A percentile compares a stretch with the other conserved stretches of the same genome.
These are phyloP conservation scores for Candida piceae DNA, from an alignment of 805 yeast genomes.

Conservation along the genomic window DNA sequence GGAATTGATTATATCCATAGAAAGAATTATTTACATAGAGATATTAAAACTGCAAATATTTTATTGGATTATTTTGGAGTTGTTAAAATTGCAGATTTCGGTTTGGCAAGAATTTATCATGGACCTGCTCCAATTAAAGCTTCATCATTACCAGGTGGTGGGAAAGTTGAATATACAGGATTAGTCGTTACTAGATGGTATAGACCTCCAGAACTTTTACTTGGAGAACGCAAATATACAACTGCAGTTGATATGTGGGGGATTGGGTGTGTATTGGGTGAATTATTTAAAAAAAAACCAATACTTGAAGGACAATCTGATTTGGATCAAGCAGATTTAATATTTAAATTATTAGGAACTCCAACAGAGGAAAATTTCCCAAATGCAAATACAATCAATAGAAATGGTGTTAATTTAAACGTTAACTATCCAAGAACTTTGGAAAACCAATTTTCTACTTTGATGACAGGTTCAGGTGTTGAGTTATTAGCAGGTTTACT, in stretches of 20 bases:
- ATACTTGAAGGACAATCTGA: slow-evolving; percentile 83
- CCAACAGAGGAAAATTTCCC: slow-evolving; percentile 65
- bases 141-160: slow-evolving; percentile 44
- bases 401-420: slow-evolving; percentile 37
- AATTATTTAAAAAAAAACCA: slow-evolving; percentile 76
- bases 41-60: slow-evolving; percentile 94
- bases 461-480: slow-evolving; percentile 38
- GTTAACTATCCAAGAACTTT: slow-evolving; percentile 35
- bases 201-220: slow-evolving; percentile 86
- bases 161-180: slow-evolving; percentile 48
- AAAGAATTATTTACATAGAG: slow-evolving; percentile 67
- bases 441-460: slow-evolving; percentile 42
- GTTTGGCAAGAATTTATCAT: slow-evolving; percentile 65
- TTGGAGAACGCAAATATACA: slow-evolving; percentile 83
- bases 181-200: slow-evolving; percentile 96
- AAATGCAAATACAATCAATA: slow-evolving; percentile 52
- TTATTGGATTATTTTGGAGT: slow-evolving; percentile 71
- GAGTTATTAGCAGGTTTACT: slow-evolving; percentile 58
- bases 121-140: slow-evolving; percentile 31
- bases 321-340: slow-evolving; percentile 76
- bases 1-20: slow-evolving; percentile 82
- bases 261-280: slow-evolving; percentile 92
- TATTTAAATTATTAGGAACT: slow-evolving; percentile 78
- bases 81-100: slow-evolving; percentile 92
- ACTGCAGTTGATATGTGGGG: slow-evolving; percentile 99